phyloP scores from a whole-genome alignment of 192 early-diverging fungal genomes.

The Dissophora globulifera region DNA sequence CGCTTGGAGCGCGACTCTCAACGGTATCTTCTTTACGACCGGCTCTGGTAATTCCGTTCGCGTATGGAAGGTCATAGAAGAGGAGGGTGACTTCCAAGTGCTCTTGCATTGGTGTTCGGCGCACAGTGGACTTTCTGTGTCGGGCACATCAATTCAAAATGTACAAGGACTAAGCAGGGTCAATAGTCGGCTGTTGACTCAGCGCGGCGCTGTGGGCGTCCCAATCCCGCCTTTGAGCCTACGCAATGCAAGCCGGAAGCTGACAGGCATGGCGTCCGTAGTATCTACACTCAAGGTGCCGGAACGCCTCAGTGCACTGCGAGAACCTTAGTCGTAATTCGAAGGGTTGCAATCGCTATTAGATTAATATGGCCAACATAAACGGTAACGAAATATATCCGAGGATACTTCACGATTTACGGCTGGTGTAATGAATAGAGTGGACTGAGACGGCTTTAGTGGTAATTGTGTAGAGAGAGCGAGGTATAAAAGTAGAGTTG shows the following conservation, averaged over 20 bases:
- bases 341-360: no score
- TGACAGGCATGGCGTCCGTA: background rate
- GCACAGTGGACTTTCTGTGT: background rate
- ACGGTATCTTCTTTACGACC: background rate
- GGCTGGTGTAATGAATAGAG: no score
- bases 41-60: background rate
- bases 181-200: background rate
- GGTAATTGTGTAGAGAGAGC: no score
- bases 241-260: background rate
- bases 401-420: no score
- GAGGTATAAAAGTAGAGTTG: no score
- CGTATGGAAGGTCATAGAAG: constrained; percentile 7
- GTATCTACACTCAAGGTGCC: constrained; percentile 1
- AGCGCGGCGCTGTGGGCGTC: constrained; percentile 6
- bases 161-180: constrained; percentile 4
- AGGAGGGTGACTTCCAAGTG: background rate
- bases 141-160: background rate
- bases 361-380: no score
- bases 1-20: background rate
- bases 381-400: no score
- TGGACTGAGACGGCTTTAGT: no score
- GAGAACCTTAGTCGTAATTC: no score
- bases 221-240: background rate
- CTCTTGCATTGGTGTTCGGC: background rate
- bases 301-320: background rate